phyloP scores from a whole-genome alignment of 2,329 filamentous ascomycete genomes.

The Stemphylium beticola region DNA sequence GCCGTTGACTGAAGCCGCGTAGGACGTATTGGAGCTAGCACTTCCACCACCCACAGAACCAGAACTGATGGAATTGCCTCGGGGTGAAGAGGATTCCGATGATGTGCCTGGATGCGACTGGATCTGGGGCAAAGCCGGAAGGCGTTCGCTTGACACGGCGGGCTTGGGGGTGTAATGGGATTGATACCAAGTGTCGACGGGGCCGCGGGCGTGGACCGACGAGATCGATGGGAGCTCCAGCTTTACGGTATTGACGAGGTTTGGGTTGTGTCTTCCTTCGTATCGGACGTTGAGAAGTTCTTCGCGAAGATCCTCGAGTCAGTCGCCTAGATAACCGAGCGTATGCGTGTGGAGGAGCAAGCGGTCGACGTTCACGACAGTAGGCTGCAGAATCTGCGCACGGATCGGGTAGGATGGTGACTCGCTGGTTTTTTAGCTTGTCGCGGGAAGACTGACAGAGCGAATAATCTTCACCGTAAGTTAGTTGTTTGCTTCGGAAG shows the following conservation, averaged over 20 bases:
- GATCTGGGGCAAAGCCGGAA: slow-evolving; percentile 73
- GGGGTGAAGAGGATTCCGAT: slow-evolving; percentile 75
- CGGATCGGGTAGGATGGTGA: slow-evolving; percentile 36
- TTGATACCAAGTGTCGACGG: slow-evolving; percentile 75
- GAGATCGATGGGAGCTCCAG: slow-evolving; percentile 92
- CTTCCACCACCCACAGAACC: slow-evolving; percentile 57
- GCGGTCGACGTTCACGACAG: slow-evolving; percentile 34
- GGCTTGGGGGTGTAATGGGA: slow-evolving; percentile 68
- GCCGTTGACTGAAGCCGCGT: slow-evolving; percentile 62
- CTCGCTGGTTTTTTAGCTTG: slow-evolving; percentile 35
- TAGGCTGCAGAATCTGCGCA: slow-evolving; percentile 39
- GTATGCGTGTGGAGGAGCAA: slow-evolving; percentile 17
- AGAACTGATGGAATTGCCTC: slow-evolving; percentile 75
- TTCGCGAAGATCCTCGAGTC: slow-evolving; percentile 23
- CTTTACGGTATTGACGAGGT: slow-evolving; percentile 72
- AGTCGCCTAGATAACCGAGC: slow-evolving; percentile 36
- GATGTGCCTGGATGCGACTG: slow-evolving; percentile 68
- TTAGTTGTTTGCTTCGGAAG: slow-evolving; percentile 45
- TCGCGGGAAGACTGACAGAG: slow-evolving; percentile 21
- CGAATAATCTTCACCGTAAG: slow-evolving; percentile 40
- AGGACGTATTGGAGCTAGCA: slow-evolving; percentile 62
- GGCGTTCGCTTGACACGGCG: slow-evolving; percentile 73
- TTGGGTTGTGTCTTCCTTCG: slow-evolving; percentile 12
- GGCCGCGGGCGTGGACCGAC: slow-evolving; percentile 80
- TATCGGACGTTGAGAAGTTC: slow-evolving; percentile 16